phyloP scores from a whole-genome alignment of 371 early-diverging fungal species.

The Caulochytrium protostelioides region DNA sequence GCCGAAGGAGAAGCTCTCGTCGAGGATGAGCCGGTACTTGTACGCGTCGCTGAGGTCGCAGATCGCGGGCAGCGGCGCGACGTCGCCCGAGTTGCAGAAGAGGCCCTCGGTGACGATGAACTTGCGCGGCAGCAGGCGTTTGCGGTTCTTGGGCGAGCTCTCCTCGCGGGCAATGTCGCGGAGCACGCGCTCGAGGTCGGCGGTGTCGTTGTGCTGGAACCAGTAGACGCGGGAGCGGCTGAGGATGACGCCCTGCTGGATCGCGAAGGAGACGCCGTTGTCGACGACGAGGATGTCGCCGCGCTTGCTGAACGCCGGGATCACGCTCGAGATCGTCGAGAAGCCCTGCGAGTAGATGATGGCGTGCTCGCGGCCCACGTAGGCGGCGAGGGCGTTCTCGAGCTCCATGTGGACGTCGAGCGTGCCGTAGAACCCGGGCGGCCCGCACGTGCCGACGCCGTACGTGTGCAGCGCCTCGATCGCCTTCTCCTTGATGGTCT shows the following conservation, averaged over 20 bases:
- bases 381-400: constrained; percentile 70
- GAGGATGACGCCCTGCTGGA: constrained; percentile 77
- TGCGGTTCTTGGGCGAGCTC: constrained; percentile 27
- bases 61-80: constrained; percentile 62
- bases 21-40: constrained; percentile 93
- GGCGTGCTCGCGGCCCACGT: constrained; percentile 73
- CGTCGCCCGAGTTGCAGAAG: constrained; percentile 81
- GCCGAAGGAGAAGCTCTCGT: constrained; percentile 89
- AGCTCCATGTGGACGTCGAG: constrained; percentile 93
- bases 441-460: constrained; percentile 98
- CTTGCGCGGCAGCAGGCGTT: constrained; percentile 56
- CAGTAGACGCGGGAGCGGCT: constrained; percentile 67
- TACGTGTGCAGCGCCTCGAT: constrained; percentile 75
- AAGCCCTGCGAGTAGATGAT: constrained; percentile 97
- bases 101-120: constrained; percentile 95
- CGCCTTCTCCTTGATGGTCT: constrained; percentile 60
- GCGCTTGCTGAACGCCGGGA: constrained; percentile 94
- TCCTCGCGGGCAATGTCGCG: constrained; percentile 45
- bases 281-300: constrained; percentile 90
- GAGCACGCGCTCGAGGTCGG: constrained; percentile 73
- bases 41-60: constrained; percentile 78
- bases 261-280: constrained; percentile 63
- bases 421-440: constrained; percentile 99
- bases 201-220: constrained; percentile 93
- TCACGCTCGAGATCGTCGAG: constrained; percentile 78